phyloP scores from a whole-genome alignment of 108 stramenopile species.

The Mediolabrus comicus region DNA sequence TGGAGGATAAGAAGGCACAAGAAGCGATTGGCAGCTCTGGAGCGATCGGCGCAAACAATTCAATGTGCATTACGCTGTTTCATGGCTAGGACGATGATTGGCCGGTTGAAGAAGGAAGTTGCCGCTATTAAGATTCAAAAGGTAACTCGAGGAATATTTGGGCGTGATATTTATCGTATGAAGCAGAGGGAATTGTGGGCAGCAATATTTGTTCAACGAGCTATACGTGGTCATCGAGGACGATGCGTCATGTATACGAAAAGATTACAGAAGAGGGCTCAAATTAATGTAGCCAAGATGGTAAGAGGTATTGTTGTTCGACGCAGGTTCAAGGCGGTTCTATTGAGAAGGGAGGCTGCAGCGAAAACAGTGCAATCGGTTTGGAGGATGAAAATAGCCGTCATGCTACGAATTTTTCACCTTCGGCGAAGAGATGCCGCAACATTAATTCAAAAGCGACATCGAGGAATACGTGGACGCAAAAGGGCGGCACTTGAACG shows the following conservation, averaged over 20 bases:
- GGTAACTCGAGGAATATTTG: constrained; percentile 61
- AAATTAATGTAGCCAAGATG: constrained; percentile 46
- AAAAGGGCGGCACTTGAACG: constrained; percentile 67
- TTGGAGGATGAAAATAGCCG: constrained; percentile 55
- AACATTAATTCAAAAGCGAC: constrained; percentile 61
- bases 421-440: constrained; percentile 45
- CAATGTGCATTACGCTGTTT: constrained; percentile 64
- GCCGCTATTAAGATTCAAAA: constrained; percentile 73
- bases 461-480: constrained; percentile 72
- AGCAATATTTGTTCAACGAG: constrained; percentile 72
- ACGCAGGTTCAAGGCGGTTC: constrained; percentile 36
- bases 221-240: constrained; percentile 65
- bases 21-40: constrained; percentile 67
- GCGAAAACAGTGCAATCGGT: constrained; percentile 56
- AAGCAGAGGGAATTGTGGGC: constrained; percentile 78
- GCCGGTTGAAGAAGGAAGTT: constrained; percentile 51
- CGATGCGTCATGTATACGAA: constrained; percentile 41
- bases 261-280: constrained; percentile 37
- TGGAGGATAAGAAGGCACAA: constrained; percentile 84
- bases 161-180: constrained; percentile 51
- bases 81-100: constrained; percentile 66
- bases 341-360: constrained; percentile 44
- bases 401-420: constrained; percentile 36
- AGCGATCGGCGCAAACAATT: constrained; percentile 58
- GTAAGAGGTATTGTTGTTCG: constrained; percentile 61